phyloP scores from a whole-genome alignment of 2,329 filamentous ascomycete genomes.

The Atkinsonella hypoxylon region DNA sequence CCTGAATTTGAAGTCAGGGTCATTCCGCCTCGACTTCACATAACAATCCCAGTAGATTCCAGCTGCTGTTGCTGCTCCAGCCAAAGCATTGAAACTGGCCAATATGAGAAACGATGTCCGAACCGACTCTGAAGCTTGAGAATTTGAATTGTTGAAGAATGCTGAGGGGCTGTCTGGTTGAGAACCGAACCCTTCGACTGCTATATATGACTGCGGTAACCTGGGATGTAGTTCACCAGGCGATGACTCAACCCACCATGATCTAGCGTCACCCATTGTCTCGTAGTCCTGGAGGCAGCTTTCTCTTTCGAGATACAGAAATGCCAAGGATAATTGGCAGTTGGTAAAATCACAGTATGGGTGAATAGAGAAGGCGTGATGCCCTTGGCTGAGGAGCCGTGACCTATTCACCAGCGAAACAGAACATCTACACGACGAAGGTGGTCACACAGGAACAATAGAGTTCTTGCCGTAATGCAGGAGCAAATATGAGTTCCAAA shows the following conservation, averaged over 20 bases:
- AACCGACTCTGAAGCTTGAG: constrained; percentile 43
- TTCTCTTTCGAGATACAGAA: not conserved
- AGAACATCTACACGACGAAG: not conserved
- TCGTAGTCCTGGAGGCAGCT: too few relatives aligned
- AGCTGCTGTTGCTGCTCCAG: constrained; percentile 41
- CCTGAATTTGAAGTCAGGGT: constrained; percentile 30
- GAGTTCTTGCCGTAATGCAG: not conserved
- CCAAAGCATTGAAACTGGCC: constrained; percentile 47
- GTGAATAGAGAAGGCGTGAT: not conserved
- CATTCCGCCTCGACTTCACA: constrained; percentile 28
- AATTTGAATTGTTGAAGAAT: constrained; percentile 38
- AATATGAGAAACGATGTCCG: constrained; percentile 51
- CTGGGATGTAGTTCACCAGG: constrained; percentile 7
- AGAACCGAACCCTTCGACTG: constrained; percentile 16
- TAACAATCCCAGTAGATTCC: constrained; percentile 48
- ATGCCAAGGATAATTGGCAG: not conserved
- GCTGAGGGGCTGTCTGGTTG: constrained; percentile 31
- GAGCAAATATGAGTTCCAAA: not conserved
- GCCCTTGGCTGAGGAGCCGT: constrained; percentile 3
- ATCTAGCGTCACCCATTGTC: constrained; percentile 3
- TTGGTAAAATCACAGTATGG: not conserved
- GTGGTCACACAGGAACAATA: not conserved
- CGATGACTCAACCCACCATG: constrained; percentile 4
- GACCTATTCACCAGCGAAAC: not conserved
- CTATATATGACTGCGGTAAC: constrained; percentile 4